Evolutionary conservation across 1,284 basidiomycete genomes (phyloP), one percentile per base, ranked within the genome.

Genomic region (Pyrrhoderma lamaoense): DNA sequence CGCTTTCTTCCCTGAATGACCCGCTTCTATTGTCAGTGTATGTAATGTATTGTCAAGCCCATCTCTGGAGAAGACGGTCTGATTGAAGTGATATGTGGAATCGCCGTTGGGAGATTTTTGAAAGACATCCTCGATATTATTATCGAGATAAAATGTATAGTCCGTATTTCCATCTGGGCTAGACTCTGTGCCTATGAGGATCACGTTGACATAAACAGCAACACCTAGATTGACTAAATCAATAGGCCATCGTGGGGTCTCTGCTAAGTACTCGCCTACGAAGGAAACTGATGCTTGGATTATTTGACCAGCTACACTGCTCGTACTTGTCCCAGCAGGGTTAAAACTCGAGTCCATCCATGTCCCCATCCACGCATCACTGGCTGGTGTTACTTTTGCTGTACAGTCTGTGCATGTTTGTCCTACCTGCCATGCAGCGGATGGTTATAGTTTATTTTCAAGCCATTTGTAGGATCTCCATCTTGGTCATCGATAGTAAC

Each of bases 281-380:
- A 55, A 55, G 8, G 37, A 27, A 8, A 36, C 43, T 5, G 49
- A 47, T 4, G 53, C 53, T 18, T 23, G 19, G 5, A 51, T 43
- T 25, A 55, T 54, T 18, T 50, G 43, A 8, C 51, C 51, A 16
- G 45, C 22, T 8, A 46, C 51, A n/a, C 16, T 47, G 31, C 44
- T 53, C 2, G 40, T 34, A 11, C 19, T 21, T 5, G 44, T 38
- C 9, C 44, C 49, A 4, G 18, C 19, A 14, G 45, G 47, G 21
- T 55, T 45, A 39, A 51, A 55, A 9, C 49, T 47, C 8, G 49
- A 35, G 19, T 55, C 49, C 18, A 31, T 35, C 53, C 53, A 55
- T 11, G 53, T 51, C 11, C 39, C 45, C 25, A 49, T 8, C 19
- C 19, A 51, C 4, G 53, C 52, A 18, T 49, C 42, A 8, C 34